phyloP scores from a whole-genome alignment of 495 filamentous ascomycete species.

The Penicillium pulvis region DNA sequence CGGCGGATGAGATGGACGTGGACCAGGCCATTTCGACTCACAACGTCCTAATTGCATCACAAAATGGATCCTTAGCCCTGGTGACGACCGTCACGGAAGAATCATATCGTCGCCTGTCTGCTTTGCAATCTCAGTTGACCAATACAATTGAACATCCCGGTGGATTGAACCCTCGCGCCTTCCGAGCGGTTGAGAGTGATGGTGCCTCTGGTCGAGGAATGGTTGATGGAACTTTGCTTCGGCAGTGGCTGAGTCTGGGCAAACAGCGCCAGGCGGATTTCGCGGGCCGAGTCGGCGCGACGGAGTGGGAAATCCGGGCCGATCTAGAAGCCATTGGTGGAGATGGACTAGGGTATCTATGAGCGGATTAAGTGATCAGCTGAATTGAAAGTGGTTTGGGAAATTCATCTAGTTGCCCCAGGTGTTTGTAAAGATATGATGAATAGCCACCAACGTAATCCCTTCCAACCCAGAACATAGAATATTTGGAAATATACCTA shows the following conservation, averaged over 20 bases:
- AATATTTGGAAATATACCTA: no score
- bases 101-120: slow-evolving; percentile 77
- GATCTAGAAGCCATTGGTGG: slow-evolving; percentile 65
- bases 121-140: slow-evolving; percentile 77
- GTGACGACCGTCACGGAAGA: slow-evolving; percentile 78
- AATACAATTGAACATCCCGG: slow-evolving; percentile 73
- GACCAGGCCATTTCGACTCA: slow-evolving; percentile 36
- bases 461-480: no score
- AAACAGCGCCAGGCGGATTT: slow-evolving; percentile 69
- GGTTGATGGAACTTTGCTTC: slow-evolving; percentile 61
- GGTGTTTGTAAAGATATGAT: no score
- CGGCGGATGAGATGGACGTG: slow-evolving; percentile 45
- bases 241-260: slow-evolving; percentile 70
- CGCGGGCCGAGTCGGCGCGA: slow-evolving; percentile 61
- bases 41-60: slow-evolving; percentile 68
- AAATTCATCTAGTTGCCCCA: no score
- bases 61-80: slow-evolving; percentile 73
- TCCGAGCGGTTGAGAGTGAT: slow-evolving; percentile 59
- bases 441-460: no score
- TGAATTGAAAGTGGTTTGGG: no score
- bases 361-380: neutral
- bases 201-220: slow-evolving; percentile 56
- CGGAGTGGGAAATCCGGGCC: slow-evolving; percentile 57
- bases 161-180: slow-evolving; percentile 79
- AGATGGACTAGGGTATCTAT: slow-evolving; percentile 56